Percentiles rank a stretch among this genome's conserved stretches.
These are phyloP conservation scores for Diaporthe caulivora DNA, from an alignment of 2,329 filamentous ascomycete genomes.

Conservation along the genomic window DNA sequence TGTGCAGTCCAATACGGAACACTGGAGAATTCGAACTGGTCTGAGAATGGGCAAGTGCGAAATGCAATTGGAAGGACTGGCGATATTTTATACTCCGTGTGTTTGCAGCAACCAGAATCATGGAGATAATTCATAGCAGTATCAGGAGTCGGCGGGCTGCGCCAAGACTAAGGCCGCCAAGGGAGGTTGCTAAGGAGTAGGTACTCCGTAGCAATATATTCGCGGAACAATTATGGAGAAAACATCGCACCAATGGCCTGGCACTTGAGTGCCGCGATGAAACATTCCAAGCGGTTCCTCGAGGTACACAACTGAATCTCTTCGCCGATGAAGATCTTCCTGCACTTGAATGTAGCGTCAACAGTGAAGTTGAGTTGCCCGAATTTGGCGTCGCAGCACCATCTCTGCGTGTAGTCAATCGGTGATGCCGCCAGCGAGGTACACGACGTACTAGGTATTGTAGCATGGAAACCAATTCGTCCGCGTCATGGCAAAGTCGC, in stretches of 20 bases:
- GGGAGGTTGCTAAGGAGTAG: not conserved
- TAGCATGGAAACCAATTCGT: not conserved
- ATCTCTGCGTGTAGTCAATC: not conserved
- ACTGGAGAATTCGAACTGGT: not conserved
- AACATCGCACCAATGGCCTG: slow-evolving; percentile 17
- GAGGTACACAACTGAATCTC: no score
- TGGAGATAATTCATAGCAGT: not conserved
- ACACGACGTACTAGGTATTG: no score
- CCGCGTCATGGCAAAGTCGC: not conserved
- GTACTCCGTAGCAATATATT: slow-evolving; percentile 21
- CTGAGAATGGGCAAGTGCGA: not conserved
- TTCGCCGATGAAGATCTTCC: not conserved
- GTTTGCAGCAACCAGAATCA: not conserved
- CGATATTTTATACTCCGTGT: not conserved
- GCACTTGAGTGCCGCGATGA: not conserved
- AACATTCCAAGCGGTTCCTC: not conserved
- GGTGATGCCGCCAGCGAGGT: no score
- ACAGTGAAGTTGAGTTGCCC: not conserved
- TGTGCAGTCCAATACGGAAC: not conserved
- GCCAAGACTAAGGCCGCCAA: slow-evolving; percentile 2
- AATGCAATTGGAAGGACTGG: no score
- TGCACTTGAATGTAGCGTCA: not conserved
- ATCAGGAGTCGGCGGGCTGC: not conserved
- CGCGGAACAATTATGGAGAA: slow-evolving; percentile 25
- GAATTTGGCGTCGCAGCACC: not conserved